Base-by-base conservation (phyloP, 148 eudicot genomes). In the Rhododendron molle region DNA sequence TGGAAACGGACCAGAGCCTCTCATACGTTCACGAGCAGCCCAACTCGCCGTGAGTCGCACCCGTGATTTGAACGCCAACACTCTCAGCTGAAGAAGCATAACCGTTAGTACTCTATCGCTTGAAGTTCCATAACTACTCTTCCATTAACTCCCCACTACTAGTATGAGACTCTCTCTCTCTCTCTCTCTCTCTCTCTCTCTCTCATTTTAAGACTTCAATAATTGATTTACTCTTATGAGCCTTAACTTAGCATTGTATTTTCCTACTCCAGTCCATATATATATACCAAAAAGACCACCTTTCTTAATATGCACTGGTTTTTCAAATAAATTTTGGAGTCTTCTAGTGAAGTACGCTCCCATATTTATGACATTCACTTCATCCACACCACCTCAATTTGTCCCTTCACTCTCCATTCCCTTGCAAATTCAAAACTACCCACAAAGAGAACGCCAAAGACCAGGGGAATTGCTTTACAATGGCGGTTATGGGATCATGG, bases 321-420 rank as follows among this genome's bases (percentile, higher is more conserved):
- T 67, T 26, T 26, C 73, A 67, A 67, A 67, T 67, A 15, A 21
- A 69, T 18, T 18, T 32, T 36, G 18, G n/a, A 5, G 46, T 38
- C 46, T 36, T 36, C n/a, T 36, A 2, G 4, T 38, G 9, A 38
- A 74, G 30, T 50, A 82, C 80, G 81, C 83, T 80, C 90, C 83
- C 60, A 58, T 28, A 88, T 86, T 86, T 86, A 86, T 86, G 74
- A 40, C 36, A 43, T n/a, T 73, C 86, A 83, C 90, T 49, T 73
- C 76, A 79, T 49, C 12, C 86, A 44, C 67, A 62, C 84, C 78
- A 36, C 36, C 72, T 16, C 11, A 26, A 23, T 8, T 58, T 56
- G 30, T 13, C 11, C 62, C 62, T 74, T 74, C 47, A 20, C 30
- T 14, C n/a, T 80, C 62, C 82, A 50, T 15, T 7, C 10, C 40